Evolutionary conservation across 2,329 filamentous ascomycete species (phyloP).

Genomic region (Fusarium incarnatum): DNA sequence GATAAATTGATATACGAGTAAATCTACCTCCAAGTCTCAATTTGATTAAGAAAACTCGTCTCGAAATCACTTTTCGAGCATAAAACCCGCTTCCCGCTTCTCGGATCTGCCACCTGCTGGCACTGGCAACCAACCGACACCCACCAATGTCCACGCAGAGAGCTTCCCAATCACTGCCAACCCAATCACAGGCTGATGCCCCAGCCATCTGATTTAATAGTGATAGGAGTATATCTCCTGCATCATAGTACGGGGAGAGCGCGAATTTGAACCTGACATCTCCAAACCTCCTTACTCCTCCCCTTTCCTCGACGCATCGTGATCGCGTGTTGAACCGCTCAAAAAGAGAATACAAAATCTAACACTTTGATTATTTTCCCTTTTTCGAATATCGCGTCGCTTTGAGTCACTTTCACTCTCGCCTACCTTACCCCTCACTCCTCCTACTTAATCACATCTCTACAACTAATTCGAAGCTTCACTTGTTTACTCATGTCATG

Average conservation of each 20-base stretch:
- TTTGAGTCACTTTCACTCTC: slow-evolving; percentile 1
- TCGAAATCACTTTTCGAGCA: not conserved
- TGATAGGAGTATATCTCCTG: not conserved
- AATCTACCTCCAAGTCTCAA: accelerated
- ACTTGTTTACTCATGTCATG: not conserved
- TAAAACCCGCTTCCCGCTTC: not conserved
- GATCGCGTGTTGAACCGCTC: slow-evolving; percentile 8
- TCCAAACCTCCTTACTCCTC: not conserved
- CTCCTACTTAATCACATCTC: not conserved
- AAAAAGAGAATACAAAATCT: not conserved
- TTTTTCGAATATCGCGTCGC: not conserved
- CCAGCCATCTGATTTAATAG: not conserved
- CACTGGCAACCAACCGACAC: slow-evolving; percentile 23
- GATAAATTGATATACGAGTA: not conserved
- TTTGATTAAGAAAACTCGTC: not conserved
- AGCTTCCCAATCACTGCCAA: not conserved
- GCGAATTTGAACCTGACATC: not conserved
- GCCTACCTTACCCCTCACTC: not conserved
- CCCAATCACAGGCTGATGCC: not conserved
- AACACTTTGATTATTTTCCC: not conserved
- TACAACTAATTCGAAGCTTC: not conserved
- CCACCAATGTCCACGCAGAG: not conserved
- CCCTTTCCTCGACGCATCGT: slow-evolving; percentile 3
- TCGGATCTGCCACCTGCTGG: slow-evolving; percentile 3
- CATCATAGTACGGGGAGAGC: not conserved